Percentiles rank a stretch among this genome's conserved stretches.
phyloP scores from a whole-genome alignment of 1,284 basidiomycete genomes.

The Agaricales sp. region DNA sequence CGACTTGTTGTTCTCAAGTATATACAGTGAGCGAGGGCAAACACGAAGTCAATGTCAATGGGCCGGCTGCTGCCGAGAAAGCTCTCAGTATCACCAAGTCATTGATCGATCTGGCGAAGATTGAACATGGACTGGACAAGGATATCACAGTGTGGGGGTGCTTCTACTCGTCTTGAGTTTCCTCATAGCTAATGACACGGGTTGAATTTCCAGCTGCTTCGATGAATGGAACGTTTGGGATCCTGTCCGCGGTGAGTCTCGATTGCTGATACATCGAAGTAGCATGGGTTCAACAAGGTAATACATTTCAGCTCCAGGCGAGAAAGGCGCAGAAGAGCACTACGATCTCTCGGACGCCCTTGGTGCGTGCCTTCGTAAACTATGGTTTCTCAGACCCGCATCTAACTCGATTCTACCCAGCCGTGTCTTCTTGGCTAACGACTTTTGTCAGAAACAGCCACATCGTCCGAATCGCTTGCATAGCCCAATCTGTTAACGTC shows the following conservation, averaged over 20 bases:
- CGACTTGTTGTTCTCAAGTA: too few relatives aligned
- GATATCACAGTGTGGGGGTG: slow-evolving; percentile 24
- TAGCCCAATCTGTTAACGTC: slow-evolving; percentile 51
- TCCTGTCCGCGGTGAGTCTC: slow-evolving; percentile 26
- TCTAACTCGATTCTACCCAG: slow-evolving; percentile 12
- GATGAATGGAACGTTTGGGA: slow-evolving; percentile 56
- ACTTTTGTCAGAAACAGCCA: slow-evolving; percentile 52
- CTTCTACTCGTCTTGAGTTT: too few relatives aligned
- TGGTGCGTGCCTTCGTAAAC: slow-evolving; percentile 20
- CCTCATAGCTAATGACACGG: neutral
- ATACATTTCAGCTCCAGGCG: slow-evolving; percentile 23
- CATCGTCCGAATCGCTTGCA: slow-evolving; percentile 51
- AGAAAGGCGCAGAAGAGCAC: slow-evolving; percentile 47
- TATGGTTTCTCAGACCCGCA: neutral
- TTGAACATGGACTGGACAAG: slow-evolving; percentile 25
- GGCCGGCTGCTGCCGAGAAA: slow-evolving; percentile 39
- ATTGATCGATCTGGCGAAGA: slow-evolving; percentile 33
- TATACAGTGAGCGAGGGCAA: slow-evolving; percentile 30
- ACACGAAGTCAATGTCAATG: slow-evolving; percentile 31
- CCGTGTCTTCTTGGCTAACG: slow-evolving; percentile 50
- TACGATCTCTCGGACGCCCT: slow-evolving; percentile 57
- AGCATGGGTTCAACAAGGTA: slow-evolving; percentile 2
- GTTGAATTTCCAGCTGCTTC: slow-evolving; percentile 25
- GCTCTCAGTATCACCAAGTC: slow-evolving; percentile 35
- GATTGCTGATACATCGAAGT: too few relatives aligned